Percentiles rank a stretch among this genome's conserved stretches.
Conservation (phyloP, 306 rosid species). For the Gleditsia sinensis region DNA sequence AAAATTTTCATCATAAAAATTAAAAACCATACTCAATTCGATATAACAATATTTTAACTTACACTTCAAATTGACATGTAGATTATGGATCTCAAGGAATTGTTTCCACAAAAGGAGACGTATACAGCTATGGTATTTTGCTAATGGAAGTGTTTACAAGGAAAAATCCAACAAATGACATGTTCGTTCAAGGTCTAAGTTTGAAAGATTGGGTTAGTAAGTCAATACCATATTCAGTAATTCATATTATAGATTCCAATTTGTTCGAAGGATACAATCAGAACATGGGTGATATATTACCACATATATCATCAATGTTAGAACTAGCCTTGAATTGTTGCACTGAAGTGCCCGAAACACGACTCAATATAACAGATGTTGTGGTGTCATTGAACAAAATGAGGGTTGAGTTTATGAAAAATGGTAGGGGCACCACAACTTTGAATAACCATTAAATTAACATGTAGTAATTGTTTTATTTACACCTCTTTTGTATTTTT, state of each 20-base stretch:
- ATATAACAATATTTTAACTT: too few relatives aligned
- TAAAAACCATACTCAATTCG: too few relatives aligned
- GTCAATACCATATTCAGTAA: neutral
- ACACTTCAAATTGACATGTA: neutral
- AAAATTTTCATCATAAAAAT: neutral
- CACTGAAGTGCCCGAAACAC: neutral
- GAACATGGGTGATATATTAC: neutral
- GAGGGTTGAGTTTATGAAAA: neutral
- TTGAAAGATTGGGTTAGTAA: neutral
- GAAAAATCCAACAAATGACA: conserved; percentile 45
- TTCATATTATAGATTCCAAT: neutral
- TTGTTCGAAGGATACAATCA: neutral
- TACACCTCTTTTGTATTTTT: neutral
- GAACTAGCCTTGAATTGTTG: neutral
- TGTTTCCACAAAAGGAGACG: conserved; percentile 45
- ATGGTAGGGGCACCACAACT: neutral
- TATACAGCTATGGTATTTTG: conserved; percentile 46
- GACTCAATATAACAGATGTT: neutral
- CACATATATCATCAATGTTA: neutral
- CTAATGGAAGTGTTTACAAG: conserved; percentile 48
- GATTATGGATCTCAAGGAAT: conserved; percentile 45
- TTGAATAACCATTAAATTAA: neutral
- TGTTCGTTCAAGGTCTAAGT: conserved; percentile 26
- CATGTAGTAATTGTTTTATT: neutral
- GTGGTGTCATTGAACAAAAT: neutral